Evolutionary conservation across 192 early-diverging fungal species (phyloP).

Genomic region (Coemansia sp.): DNA sequence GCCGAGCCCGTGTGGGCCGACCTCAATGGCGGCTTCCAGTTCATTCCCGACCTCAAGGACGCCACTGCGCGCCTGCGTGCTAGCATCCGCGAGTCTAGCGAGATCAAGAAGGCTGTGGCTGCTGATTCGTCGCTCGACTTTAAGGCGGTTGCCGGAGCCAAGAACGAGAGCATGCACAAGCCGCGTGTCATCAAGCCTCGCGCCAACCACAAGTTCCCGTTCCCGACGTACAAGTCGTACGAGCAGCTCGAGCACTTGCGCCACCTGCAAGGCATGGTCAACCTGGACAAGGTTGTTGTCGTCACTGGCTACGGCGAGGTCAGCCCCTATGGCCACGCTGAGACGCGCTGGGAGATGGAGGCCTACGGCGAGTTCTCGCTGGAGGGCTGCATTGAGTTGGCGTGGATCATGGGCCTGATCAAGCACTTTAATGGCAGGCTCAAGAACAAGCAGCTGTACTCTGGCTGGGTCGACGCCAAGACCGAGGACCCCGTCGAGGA

Average conservation of each 20-base stretch:
- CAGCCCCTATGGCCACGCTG: slow-evolving; percentile 84
- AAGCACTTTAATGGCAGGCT: slow-evolving; percentile 68
- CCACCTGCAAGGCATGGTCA: slow-evolving; percentile 69
- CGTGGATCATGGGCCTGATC: slow-evolving; percentile 96
- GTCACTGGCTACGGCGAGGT: slow-evolving; percentile 93
- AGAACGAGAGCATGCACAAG: slow-evolving; percentile 59
- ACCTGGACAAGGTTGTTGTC: slow-evolving; percentile 90
- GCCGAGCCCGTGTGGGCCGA: slow-evolving; percentile 90
- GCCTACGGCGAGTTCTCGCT: slow-evolving; percentile 64
- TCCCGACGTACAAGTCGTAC: slow-evolving; percentile 63
- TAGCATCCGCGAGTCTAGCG: slow-evolving; percentile 79
- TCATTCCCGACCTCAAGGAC: slow-evolving; percentile 56
- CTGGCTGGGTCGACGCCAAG: slow-evolving; percentile 85
- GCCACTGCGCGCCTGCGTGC: slow-evolving; percentile 4
- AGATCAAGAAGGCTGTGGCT: slow-evolving; percentile 81
- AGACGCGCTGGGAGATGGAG: slow-evolving; percentile 99
- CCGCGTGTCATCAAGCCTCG: slow-evolving; percentile 87
- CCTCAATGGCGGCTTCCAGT: slow-evolving; percentile 89
- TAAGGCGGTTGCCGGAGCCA: slow-evolving; percentile 72
- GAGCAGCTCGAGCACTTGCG: slow-evolving; percentile 60
- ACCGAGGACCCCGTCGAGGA: slow-evolving; percentile 83
- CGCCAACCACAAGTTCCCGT: slow-evolving; percentile 94
- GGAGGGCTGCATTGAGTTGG: slow-evolving; percentile 86
- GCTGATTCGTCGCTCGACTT: slow-evolving; percentile 77
- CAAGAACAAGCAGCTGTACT: slow-evolving; percentile 45